These are phyloP conservation scores for Phytophthora parvispora DNA, from an alignment of 352 stramenopile genomes.

Conservation along the genomic window DNA sequence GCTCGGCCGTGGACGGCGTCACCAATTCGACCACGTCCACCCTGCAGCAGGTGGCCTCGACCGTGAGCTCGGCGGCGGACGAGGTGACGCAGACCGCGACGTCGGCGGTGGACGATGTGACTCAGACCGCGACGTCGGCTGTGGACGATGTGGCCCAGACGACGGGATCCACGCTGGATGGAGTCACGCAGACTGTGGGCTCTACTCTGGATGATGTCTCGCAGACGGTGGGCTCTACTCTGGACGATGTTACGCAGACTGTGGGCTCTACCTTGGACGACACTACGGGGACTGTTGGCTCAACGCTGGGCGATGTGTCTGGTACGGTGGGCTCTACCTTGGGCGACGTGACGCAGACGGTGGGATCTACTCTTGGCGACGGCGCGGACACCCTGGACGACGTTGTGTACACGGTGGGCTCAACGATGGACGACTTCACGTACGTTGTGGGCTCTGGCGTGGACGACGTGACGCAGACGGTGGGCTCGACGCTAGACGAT, in stretches of 20 bases:
- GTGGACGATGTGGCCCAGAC: constrained; percentile 3
- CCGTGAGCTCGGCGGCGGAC: constrained; percentile 4
- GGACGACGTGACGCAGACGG: not conserved
- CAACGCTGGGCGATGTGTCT: constrained; percentile 9
- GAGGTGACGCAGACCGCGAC: not conserved
- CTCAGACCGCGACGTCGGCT: not conserved
- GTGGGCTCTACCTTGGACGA: constrained; percentile 6
- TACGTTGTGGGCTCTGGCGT: not conserved
- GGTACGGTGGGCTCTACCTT: constrained; percentile 14
- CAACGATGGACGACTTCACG: constrained; percentile 3
- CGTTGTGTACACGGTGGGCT: constrained; percentile 11
- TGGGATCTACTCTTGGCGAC: constrained; percentile 1
- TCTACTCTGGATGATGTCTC: constrained; percentile 9
- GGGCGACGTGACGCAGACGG: constrained; percentile 1
- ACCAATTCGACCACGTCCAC: not conserved
- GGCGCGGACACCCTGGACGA: not conserved
- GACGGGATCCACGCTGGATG: constrained; percentile 3
- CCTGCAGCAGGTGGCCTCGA: not conserved
- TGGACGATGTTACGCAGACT: constrained; percentile 2
- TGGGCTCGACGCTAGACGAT: constrained; percentile 4
- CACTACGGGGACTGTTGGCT: not conserved
- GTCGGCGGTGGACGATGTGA: constrained; percentile 1
- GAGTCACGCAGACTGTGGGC: not conserved
- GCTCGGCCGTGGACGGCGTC: not conserved
- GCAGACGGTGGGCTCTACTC: not conserved